Base-by-base conservation (phyloP, 176 grass and related monocot species). In the Cymbopogon citratus region DNA sequence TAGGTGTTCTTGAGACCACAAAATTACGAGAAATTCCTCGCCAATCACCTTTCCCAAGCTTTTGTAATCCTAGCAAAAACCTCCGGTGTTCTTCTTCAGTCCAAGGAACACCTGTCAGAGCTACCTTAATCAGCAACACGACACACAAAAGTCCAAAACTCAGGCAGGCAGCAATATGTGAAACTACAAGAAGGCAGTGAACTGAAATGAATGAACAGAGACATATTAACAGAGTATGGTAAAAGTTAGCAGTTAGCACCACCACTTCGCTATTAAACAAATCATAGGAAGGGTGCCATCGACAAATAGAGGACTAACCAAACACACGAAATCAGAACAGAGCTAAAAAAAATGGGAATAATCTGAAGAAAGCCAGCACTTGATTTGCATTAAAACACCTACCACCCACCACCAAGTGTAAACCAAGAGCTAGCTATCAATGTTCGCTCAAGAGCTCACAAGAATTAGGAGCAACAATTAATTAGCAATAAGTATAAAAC, bases 31-130 rank as follows among this genome's bases (percentile, higher is more conserved):
- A 93, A 78, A 99, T 99, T 31, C 96, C 96, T 73, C 96, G 89
- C 96, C 96, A 99, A 60, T 99, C 96, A 74, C 96, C 96, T 70
- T 99, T 99, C 7, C 96, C 96, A 51, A 99, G 91, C 64, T 95
- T 99, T 88, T 95, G 90, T 78, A 99, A 85, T 66, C 96, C 96
- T 51, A 99, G 79, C 71, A 99, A 85, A 91, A 99, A 99, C 78
- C 90, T 95, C 81, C 89, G 83, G 77, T 99, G 96, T 76, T 99
- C 96, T 89, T 99, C 96, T 95, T 99, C 93, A 61, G 93, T 99
- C 96, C 96, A 99, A 27, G 96, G 91, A 79, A 91, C 93, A 60
- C 96, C 96, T 99, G 66, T n/a, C 41, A 79, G 66, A 63, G 38
- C 26, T 40, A 71, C 48, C 15, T 75, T 66, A 87, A 65, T 84